These are phyloP conservation scores for Oehlia diaphana DNA, from an alignment of 192 early-diverging fungal genomes.

Conservation along the genomic window DNA sequence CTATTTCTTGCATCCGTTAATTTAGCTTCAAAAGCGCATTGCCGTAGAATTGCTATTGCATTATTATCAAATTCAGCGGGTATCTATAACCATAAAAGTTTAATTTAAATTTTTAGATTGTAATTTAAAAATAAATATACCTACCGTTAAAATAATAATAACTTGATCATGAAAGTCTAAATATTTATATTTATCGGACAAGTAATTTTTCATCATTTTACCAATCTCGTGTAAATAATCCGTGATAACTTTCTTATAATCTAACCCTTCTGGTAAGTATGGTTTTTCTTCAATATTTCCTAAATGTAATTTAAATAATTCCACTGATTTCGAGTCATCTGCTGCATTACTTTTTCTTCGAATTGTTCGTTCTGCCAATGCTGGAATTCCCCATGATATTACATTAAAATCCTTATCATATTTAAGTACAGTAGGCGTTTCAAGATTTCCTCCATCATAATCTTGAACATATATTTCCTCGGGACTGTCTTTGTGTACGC, in stretches of 20 bases:
- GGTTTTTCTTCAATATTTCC: neutral
- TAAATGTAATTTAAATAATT: conserved; percentile 15
- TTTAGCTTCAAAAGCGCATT: conserved; percentile 52
- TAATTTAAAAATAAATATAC: neutral
- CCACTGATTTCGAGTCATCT: neutral
- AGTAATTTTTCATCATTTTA: neutral
- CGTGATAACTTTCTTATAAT: neutral
- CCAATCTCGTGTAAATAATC: conserved; percentile 12
- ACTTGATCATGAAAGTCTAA: conserved; percentile 11
- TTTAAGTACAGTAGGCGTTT: neutral
- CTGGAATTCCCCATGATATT: neutral
- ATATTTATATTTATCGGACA: neutral
- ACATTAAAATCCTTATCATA: neutral
- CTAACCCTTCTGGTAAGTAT: neutral
- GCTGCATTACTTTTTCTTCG: neutral
- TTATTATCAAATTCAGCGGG: conserved; percentile 17
- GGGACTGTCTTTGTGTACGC: neutral
- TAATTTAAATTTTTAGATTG: conserved; percentile 24
- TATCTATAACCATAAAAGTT: conserved; percentile 44
- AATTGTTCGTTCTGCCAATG: neutral
- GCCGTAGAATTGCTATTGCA: conserved; percentile 53
- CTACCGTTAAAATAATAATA: conserved; percentile 1
- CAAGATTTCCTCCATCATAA: neutral
- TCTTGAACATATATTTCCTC: neutral
- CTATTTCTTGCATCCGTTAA: conserved; percentile 35